Percentiles rank a stretch among this genome's conserved stretches.
Evolutionary conservation across 2,329 filamentous ascomycete genomes (phyloP).

Genomic region (Daldinia sp.): DNA sequence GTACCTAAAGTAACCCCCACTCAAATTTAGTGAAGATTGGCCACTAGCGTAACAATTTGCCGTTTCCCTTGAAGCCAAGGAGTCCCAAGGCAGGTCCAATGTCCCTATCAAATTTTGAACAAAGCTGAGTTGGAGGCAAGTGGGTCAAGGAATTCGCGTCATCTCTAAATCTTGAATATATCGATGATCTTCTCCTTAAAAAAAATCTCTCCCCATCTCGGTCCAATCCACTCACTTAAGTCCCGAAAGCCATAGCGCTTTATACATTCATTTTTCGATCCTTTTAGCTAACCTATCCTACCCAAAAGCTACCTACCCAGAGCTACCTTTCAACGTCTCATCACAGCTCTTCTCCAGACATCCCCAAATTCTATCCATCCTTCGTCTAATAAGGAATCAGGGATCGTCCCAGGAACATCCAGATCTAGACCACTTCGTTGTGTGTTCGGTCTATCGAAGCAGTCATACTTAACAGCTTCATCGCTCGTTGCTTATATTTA

Average conservation of each 20-base stretch:
- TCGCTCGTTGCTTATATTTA: slow-evolving; percentile 24
- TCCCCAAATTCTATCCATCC: slow-evolving; percentile 27
- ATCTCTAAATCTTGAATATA: slow-evolving; percentile 36
- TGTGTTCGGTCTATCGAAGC: slow-evolving; percentile 18
- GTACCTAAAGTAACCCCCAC: slow-evolving; percentile 17
- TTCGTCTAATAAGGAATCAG: slow-evolving; percentile 15
- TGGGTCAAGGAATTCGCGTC: slow-evolving; percentile 32
- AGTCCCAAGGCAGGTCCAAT: slow-evolving; percentile 21
- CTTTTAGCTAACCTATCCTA: slow-evolving; percentile 23
- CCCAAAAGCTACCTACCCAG: slow-evolving; percentile 1
- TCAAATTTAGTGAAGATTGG: slow-evolving; percentile 18
- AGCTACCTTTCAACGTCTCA: neutral
- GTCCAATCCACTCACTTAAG: slow-evolving; percentile 8
- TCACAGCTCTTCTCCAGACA: slow-evolving; percentile 18
- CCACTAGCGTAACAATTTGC: slow-evolving; percentile 19
- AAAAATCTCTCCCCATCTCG: slow-evolving; percentile 11
- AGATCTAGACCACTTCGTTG: slow-evolving; percentile 37
- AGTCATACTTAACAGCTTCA: neutral
- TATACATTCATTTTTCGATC: slow-evolving; percentile 16
- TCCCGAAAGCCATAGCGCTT: slow-evolving; percentile 12
- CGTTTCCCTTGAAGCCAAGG: slow-evolving; percentile 25
- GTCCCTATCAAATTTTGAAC: slow-evolving; percentile 32
- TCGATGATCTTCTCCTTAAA: slow-evolving; percentile 37
- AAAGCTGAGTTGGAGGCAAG: slow-evolving; percentile 25
- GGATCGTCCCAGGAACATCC: slow-evolving; percentile 8